Evolutionary conservation across 768 basidiomycete species (phyloP).

Genomic region (Daedaleopsis nitida): DNA sequence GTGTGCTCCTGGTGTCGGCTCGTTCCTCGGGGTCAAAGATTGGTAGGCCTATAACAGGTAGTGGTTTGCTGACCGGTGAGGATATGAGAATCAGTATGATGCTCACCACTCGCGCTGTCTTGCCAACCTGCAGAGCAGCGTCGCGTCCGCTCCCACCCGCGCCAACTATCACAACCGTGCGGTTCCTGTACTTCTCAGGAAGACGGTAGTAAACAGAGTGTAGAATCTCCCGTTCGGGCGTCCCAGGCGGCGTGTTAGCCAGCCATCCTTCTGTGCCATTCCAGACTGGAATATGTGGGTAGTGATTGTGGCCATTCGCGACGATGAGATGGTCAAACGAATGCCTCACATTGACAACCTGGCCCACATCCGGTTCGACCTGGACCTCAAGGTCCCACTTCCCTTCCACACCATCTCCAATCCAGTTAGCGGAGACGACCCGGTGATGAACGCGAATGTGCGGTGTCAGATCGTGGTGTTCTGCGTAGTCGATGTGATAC

Average conservation of each 20-base stretch:
- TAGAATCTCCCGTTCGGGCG: slow-evolving; percentile 40
- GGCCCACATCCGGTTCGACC: slow-evolving; percentile 1
- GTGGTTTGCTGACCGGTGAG: background rate
- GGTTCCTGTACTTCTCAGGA: slow-evolving; percentile 44
- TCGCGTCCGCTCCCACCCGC: slow-evolving; percentile 51
- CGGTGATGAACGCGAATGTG: slow-evolving; percentile 46
- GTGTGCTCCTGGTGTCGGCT: slow-evolving; percentile 24
- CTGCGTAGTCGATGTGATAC: slow-evolving; percentile 50
- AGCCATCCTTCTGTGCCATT: slow-evolving; percentile 54
- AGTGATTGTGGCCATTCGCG: slow-evolving; percentile 58
- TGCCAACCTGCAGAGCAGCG: slow-evolving; percentile 43
- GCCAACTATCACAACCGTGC: slow-evolving; percentile 52
- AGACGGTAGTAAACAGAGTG: slow-evolving; percentile 58
- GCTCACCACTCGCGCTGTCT: slow-evolving; percentile 44
- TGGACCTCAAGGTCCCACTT: slow-evolving; percentile 47
- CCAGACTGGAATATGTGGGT: slow-evolving; percentile 48
- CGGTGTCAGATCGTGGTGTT: slow-evolving; percentile 38
- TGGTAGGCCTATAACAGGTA: slow-evolving; percentile 37
- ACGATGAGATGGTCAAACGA: slow-evolving; percentile 57
- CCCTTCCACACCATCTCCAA: slow-evolving; percentile 39
- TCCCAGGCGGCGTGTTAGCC: slow-evolving; percentile 24
- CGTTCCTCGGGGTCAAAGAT: slow-evolving; percentile 31
- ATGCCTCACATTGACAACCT: background rate
- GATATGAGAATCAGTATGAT: background rate
- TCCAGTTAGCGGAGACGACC: slow-evolving; percentile 47